phyloP scores from a whole-genome alignment of 148 eudicot genomes.

The Persicaria tinctoria region DNA sequence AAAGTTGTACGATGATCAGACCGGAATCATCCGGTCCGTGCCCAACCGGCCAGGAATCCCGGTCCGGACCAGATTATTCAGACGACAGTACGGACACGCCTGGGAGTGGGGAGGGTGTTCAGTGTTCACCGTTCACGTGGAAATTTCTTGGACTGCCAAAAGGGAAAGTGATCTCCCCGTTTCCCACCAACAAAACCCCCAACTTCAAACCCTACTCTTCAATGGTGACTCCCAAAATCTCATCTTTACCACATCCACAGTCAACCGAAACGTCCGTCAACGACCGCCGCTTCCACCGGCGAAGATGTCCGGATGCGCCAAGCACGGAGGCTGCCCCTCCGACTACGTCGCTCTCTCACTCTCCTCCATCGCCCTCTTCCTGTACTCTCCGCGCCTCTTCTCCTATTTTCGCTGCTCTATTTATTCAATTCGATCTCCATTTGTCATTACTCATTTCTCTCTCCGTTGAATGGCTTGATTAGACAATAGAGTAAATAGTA shows the following conservation, averaged over 20 bases:
- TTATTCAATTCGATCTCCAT: not conserved
- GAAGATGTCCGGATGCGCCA: constrained; percentile 52
- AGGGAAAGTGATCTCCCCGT: not conserved
- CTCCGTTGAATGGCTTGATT: not conserved
- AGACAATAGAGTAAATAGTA: no score
- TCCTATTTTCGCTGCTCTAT: not conserved
- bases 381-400: constrained; percentile 34
- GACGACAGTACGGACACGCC: no score
- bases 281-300: not conserved
- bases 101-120: no score
- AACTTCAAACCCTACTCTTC: not conserved
- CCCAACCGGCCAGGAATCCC: no score
- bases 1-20: no score
- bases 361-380: constrained; percentile 39
- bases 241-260: not conserved
- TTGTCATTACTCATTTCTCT: not conserved
- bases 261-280: not conserved
- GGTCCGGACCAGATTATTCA: no score
- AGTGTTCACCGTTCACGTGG: no score
- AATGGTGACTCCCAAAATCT: not conserved
- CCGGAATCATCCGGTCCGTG: no score
- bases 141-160: no score
- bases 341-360: constrained; percentile 68
- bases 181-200: not conserved
- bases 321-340: constrained; percentile 66